Percentiles rank a stretch among this genome's conserved stretches.
Evolutionary conservation across 805 yeast species (phyloP).

Genomic region (Alloascoidea africana): DNA sequence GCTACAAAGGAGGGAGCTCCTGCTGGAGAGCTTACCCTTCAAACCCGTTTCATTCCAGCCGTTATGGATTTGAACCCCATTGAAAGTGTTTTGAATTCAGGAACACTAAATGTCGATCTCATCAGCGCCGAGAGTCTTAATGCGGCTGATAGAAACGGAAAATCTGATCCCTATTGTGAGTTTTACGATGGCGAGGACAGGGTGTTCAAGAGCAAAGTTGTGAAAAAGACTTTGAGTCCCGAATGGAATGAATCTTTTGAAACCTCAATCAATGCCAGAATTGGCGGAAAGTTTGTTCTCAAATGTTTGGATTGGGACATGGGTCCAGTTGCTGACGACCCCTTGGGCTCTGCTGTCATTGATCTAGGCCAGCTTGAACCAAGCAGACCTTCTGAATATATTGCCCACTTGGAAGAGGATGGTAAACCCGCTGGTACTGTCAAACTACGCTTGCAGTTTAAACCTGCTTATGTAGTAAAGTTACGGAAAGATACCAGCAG

Average conservation of each 20-base stretch:
- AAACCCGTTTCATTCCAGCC: constrained; percentile 71
- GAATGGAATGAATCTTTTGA: constrained; percentile 63
- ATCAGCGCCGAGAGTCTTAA: constrained; percentile 52
- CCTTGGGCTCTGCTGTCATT: constrained; percentile 49
- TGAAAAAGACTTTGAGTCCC: constrained; percentile 85
- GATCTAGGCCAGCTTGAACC: constrained; percentile 50
- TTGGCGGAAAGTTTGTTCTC: constrained; percentile 39
- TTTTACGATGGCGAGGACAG: constrained; percentile 48
- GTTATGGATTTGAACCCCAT: constrained; percentile 45
- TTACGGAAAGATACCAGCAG: constrained; percentile 11
- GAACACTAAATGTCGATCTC: constrained; percentile 47
- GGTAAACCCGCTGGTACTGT: constrained; percentile 50
- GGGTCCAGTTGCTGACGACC: constrained; percentile 76
- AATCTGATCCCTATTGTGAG: constrained; percentile 81
- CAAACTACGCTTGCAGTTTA: constrained; percentile 42
- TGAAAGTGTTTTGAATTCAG: constrained; percentile 66
- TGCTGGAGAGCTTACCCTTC: constrained; percentile 30
- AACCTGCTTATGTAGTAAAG: constrained; percentile 45
- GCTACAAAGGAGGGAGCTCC: constrained; percentile 26
- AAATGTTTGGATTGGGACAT: constrained; percentile 84
- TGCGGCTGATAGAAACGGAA: constrained; percentile 84
- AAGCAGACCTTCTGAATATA: constrained; percentile 31
- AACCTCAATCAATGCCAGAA: constrained; percentile 44
- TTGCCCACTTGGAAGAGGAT: constrained; percentile 32
- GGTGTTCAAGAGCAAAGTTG: constrained; percentile 60